Evolutionary conservation across 139 green algal species (phyloP).

Genomic region (Monoraphidium neglectum): DNA sequence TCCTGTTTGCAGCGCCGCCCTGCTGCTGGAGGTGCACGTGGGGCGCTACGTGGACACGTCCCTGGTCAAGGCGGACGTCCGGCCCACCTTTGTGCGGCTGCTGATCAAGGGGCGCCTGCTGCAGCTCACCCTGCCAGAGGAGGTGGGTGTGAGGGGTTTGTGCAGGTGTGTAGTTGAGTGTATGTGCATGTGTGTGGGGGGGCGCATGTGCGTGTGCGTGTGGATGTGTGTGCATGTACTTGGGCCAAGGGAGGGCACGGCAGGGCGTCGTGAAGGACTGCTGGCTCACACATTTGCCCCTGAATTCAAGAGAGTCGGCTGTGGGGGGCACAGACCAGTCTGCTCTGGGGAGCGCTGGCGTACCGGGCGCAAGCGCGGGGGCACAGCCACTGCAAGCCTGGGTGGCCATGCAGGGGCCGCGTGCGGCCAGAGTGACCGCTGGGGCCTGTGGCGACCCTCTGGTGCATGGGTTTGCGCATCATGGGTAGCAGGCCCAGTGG

Average conservation of each 20-base stretch:
- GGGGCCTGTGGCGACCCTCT: too few species aligned
- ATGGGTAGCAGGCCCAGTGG: background rate
- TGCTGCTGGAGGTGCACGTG: constrained; percentile 80
- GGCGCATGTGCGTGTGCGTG: background rate
- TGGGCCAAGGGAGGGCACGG: background rate
- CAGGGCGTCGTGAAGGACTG: background rate
- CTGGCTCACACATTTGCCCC: background rate
- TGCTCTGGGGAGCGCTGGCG: too few species aligned
- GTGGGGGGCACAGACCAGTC: background rate
- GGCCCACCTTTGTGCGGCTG: constrained; percentile 72
- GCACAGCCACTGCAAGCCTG: background rate
- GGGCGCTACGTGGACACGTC: constrained; percentile 82
- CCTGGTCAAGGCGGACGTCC: constrained; percentile 84
- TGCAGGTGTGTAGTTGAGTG: background rate
- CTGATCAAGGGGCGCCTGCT: constrained; percentile 87
- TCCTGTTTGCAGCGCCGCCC: background rate
- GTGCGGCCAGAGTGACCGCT: too few species aligned
- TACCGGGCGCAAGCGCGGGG: too few species aligned
- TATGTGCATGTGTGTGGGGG: background rate
- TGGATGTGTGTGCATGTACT: background rate
- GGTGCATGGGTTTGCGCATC: background rate
- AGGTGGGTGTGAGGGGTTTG: constrained; percentile 52
- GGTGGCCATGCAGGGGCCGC: background rate
- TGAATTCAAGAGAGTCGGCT: too few species aligned
- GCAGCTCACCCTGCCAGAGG: constrained; percentile 77